A percentile compares a stretch with the other conserved stretches of the same genome.
Conservation (phyloP, 441 rosid species). For the Populus hybrid region DNA sequence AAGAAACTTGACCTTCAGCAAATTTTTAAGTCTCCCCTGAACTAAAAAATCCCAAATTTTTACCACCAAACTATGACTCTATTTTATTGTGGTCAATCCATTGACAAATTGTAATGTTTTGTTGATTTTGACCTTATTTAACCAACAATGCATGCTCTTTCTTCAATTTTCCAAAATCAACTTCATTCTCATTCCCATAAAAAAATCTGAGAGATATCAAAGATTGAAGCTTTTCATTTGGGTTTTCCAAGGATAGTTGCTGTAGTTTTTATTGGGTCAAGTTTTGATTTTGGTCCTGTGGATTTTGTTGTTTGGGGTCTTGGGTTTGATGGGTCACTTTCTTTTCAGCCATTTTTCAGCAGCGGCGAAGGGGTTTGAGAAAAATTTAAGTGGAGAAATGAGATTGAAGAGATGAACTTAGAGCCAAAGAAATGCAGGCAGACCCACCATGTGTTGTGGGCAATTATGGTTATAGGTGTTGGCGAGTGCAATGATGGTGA, state of each 20-base stretch:
- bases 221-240: neutral
- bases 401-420: neutral
- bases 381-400: neutral
- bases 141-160: neutral
- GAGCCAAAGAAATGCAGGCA: neutral
- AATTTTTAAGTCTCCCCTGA: neutral
- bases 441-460: neutral
- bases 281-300: neutral
- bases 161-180: neutral
- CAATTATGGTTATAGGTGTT: neutral
- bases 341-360: neutral
- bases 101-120: neutral
- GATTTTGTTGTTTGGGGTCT: neutral
- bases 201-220: neutral
- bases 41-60: neutral
- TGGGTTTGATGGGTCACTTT: neutral
- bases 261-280: neutral
- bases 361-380: neutral
- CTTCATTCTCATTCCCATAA: neutral
- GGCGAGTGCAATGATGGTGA: too few relatives aligned
- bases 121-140: neutral
- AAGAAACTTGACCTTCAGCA: neutral
- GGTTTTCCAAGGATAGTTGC: neutral
- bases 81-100: neutral
- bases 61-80: neutral